A percentile compares a stretch with the other conserved stretches of the same genome.
phyloP scores from a whole-genome alignment of 2,329 filamentous ascomycete genomes.

The Talaromyces amestolkiae region DNA sequence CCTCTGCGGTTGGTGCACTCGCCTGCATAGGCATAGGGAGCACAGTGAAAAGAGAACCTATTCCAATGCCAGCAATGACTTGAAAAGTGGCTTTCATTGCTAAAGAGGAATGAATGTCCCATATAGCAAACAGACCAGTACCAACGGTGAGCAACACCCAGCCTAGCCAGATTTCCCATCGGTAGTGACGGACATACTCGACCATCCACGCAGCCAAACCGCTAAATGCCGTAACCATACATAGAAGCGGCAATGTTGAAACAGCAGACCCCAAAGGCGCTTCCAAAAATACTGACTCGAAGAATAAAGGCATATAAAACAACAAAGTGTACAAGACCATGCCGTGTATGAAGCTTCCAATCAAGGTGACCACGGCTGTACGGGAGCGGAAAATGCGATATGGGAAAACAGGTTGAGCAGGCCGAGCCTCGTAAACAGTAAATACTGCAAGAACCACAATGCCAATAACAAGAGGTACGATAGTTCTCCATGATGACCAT shows the following conservation, averaged over 20 bases:
- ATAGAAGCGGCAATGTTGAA: constrained; percentile 6
- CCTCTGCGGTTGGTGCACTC: neutral
- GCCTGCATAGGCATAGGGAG: constrained; percentile 15
- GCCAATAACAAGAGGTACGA: constrained; percentile 31
- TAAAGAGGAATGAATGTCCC: constrained; percentile 38
- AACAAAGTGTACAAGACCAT: constrained; percentile 37
- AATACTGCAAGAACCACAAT: constrained; percentile 26
- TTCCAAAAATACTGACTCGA: constrained; percentile 37
- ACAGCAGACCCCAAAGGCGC: constrained; percentile 14
- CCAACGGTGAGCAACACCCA: constrained; percentile 35
- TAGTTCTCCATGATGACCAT: constrained; percentile 31
- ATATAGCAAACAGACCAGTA: constrained; percentile 38
- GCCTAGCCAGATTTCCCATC: constrained; percentile 11
- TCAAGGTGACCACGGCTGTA: constrained; percentile 33
- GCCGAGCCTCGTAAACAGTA: constrained; percentile 20
- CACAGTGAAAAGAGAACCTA: constrained; percentile 10
- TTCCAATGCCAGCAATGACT: constrained; percentile 19
- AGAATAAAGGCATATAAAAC: constrained; percentile 49
- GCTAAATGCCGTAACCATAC: constrained; percentile 8
- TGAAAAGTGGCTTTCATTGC: neutral
- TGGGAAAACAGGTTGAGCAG: constrained; percentile 40
- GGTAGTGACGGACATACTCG: constrained; percentile 39
- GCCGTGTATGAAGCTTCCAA: constrained; percentile 39
- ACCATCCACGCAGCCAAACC: constrained; percentile 37
- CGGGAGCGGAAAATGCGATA: constrained; percentile 46